Base-by-base conservation (phyloP, 257 asterid genomes). In the Misopates orontium region DNA sequence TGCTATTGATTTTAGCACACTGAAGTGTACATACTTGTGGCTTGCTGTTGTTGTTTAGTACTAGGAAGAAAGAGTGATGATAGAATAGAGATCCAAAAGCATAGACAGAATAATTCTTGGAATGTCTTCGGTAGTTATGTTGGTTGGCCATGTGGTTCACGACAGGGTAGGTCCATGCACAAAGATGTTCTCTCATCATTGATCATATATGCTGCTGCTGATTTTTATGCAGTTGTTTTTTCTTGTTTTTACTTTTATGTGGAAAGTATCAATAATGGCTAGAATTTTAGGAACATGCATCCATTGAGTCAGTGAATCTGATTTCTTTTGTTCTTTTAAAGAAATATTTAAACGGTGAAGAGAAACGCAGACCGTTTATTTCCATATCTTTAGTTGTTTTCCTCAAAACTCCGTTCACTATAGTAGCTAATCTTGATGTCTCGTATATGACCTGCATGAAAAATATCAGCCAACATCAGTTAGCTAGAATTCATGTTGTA, bases 371-470 rank as follows among this genome's bases (percentile, higher is more conserved):
- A 85, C 91, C 91, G 61, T 82, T 85, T 72, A 85, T 73, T 71
- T 82, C 88, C 88, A 85, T 85, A 45, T 85, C 88, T 13, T 50
- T 55, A 0, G 88, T 82, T 55, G 91, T 85, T 77, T 85, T 85
- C 71, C 88, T 76, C 80, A 85, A 32, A 40, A 85, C 91, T 20
- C 91, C 88, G 56, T 85, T 84, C 21, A 84, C 91, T 68, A 84
- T 82, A 17, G 91, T 85, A 54, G 91, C 91, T 47, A 85, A 68
- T 67, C 91, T 82, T 68, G 84, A 82, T 47, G 91, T 82, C 79
- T 85, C 88, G 68, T 80, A 85, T 63, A 85, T 85, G 65, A 85
- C 91, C 91, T 85, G 84, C 73, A 62, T 58, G 17, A 64, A 36
- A 10, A 59, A 57, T 51, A 77, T 36, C 31, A 15, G 22, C 24